A percentile compares a stretch with the other conserved stretches of the same genome.
These are phyloP conservation scores for Periconia sp. DNA, from an alignment of 2,329 filamentous ascomycete species.

Conservation along the genomic window DNA sequence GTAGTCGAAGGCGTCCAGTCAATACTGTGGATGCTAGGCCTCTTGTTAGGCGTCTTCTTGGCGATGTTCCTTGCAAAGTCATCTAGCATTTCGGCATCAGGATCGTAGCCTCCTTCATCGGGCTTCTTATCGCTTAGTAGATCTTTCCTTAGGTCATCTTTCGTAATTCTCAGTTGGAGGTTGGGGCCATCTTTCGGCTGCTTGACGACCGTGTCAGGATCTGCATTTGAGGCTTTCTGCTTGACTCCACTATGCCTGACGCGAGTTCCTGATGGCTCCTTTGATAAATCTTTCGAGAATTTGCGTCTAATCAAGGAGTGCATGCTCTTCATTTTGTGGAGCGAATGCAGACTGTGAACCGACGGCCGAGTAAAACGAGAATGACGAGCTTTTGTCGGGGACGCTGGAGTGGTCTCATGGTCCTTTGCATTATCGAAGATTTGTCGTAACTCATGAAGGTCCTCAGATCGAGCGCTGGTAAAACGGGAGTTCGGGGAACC, in stretches of 20 bases:
- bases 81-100: conserved; percentile 43
- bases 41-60: conserved; percentile 36
- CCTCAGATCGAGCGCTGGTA: conserved; percentile 37
- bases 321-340: conserved; percentile 44
- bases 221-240: conserved; percentile 6
- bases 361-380: conserved; percentile 33
- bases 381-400: conserved; percentile 21
- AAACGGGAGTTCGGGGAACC: conserved; percentile 32
- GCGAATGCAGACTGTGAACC: conserved; percentile 37
- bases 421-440: conserved; percentile 40
- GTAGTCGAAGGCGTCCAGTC: conserved; percentile 38
- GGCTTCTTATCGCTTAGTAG: conserved; percentile 39
- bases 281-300: conserved; percentile 34
- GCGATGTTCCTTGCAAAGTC: conserved; percentile 38
- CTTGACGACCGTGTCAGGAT: conserved; percentile 32
- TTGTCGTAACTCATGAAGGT: conserved; percentile 39
- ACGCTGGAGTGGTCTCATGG: conserved; percentile 11
- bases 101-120: conserved; percentile 45
- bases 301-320: conserved; percentile 40
- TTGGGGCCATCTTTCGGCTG: conserved; percentile 22
- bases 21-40: conserved; percentile 43
- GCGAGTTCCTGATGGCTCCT: conserved; percentile 13
- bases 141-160: conserved; percentile 37
- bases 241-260: conserved; percentile 10
- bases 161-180: conserved; percentile 36